Evolutionary conservation across 2,329 filamentous ascomycete species (phyloP), one percentile per base, ranked within the genome.

Genomic region (Aureobasidium sp.): DNA sequence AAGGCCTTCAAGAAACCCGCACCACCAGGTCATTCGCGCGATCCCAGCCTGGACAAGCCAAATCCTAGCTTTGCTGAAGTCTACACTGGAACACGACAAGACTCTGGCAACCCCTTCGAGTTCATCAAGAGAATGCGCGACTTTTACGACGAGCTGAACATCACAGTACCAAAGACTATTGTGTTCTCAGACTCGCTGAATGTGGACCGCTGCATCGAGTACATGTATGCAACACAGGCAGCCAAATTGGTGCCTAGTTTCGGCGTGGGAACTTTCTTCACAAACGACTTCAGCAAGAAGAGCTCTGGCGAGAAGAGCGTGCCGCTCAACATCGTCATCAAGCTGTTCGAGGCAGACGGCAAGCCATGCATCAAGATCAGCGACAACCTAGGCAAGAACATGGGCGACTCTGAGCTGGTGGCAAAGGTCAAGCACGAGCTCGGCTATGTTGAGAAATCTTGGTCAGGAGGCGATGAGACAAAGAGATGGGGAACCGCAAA

Each of bases 241-340:
- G 84, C 87, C 15, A 90, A 90, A 1, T 92, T 99, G 74, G 84
- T 87, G 64, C 88, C 93, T 13, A 89, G 88, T 0, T 99, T 99
- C 77, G 94, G 94, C 64, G 89, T 99, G 1, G 94, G 94, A 5
- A 99, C 94, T 0, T 97, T 90, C 75, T 82, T 99, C 69, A 99
- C 94, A 4, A 85, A 99, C 71, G 94, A 99, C 74, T 99, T 94
- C 73, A 78, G 78, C n/a, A 84, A 88, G 66, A 78, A 83, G 64
- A 85, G 81, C 39, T 89, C 87, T 0, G 87, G 87, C 43, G 85
- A 86, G 68, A 97, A 97, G 76, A 97, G 92, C 0, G 85, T 87
- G 17, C 94, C 94, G 0, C 78, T 99, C 61, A 99, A 99, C 71
- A 99, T 99, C 69, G 94, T 99, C 68, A 97, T 99, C 77, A 99